Evolutionary conservation across 2,329 filamentous ascomycete genomes (phyloP).

Genomic region (Lizonia empirigonia): DNA sequence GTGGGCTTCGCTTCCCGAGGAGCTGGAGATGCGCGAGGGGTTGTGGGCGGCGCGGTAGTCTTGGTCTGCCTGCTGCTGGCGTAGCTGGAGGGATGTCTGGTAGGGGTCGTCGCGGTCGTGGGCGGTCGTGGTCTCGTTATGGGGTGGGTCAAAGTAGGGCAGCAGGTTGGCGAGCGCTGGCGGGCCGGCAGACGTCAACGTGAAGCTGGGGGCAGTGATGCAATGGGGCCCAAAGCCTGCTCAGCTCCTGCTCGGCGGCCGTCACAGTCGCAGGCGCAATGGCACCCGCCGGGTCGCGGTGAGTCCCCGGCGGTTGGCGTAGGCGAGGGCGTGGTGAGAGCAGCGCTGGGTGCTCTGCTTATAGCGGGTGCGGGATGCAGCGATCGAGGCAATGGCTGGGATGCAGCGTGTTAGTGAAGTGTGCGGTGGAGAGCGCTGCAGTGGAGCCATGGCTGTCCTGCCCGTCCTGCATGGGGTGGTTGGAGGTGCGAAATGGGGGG

Average conservation of each 20-base stretch:
- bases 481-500: slow-evolving; percentile 27
- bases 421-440: slow-evolving; percentile 24
- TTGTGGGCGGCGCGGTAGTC: slow-evolving; percentile 44
- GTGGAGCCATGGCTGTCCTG: slow-evolving; percentile 32
- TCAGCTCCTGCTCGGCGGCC: slow-evolving; percentile 17
- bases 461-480: slow-evolving; percentile 22
- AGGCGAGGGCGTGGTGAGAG: slow-evolving; percentile 10
- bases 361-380: slow-evolving; percentile 25
- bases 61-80: slow-evolving; percentile 49
- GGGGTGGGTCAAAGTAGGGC: slow-evolving; percentile 24
- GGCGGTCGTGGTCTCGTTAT: slow-evolving; percentile 49
- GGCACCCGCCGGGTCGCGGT: slow-evolving; percentile 28
- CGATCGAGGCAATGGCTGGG: slow-evolving; percentile 27
- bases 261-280: slow-evolving; percentile 29
- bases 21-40: slow-evolving; percentile 58
- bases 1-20: slow-evolving; percentile 56
- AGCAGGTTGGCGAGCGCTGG: slow-evolving; percentile 39
- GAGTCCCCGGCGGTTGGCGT: slow-evolving; percentile 25
- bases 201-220: slow-evolving; percentile 18
- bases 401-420: slow-evolving; percentile 28
- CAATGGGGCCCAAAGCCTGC: slow-evolving; percentile 5
- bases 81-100: slow-evolving; percentile 49
- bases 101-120: slow-evolving; percentile 44
- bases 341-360: slow-evolving; percentile 23
- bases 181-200: slow-evolving; percentile 36